Conservation (phyloP, 305 asterid genomes). For the Fraxinus angustifolia region DNA sequence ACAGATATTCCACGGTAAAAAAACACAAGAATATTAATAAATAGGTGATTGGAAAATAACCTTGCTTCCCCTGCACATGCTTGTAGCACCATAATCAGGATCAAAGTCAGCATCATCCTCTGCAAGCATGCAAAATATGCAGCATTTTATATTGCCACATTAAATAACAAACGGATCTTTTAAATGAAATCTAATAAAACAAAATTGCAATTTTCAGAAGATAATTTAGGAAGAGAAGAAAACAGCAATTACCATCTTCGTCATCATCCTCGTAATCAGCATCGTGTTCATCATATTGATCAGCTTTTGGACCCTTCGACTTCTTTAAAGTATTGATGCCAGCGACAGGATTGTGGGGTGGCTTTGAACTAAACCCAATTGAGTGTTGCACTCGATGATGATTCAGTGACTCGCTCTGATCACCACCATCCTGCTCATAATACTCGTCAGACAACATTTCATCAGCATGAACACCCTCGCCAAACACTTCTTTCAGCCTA, state of each 20-base stretch:
- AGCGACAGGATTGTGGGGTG: conserved; percentile 40
- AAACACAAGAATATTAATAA: conserved; percentile 14
- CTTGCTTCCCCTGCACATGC: conserved; percentile 59
- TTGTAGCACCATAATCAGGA: conserved; percentile 68
- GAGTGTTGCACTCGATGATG: conserved; percentile 53
- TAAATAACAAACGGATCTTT: background rate
- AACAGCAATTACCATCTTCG: conserved; percentile 54
- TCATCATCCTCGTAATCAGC: conserved; percentile 59
- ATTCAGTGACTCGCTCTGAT: conserved; percentile 64
- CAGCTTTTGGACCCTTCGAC: conserved; percentile 47
- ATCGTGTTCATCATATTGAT: conserved; percentile 47
- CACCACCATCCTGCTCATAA: conserved; percentile 96
- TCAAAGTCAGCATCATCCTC: conserved; percentile 95
- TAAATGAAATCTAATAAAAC: conserved; percentile 8
- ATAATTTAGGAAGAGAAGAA: conserved; percentile 2
- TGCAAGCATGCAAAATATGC: conserved; percentile 37
- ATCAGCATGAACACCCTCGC: conserved; percentile 74
- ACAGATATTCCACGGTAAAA: background rate
- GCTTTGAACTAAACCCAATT: conserved; percentile 53
- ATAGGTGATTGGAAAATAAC: conserved; percentile 31
- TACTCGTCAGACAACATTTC: conserved; percentile 99
- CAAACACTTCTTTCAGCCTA: conserved; percentile 37
- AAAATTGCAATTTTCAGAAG: conserved; percentile 4
- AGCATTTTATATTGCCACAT: background rate
- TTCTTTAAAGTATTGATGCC: conserved; percentile 48